Conservation (phyloP, 805 yeast genomes). For the Osmozyma mogii region DNA sequence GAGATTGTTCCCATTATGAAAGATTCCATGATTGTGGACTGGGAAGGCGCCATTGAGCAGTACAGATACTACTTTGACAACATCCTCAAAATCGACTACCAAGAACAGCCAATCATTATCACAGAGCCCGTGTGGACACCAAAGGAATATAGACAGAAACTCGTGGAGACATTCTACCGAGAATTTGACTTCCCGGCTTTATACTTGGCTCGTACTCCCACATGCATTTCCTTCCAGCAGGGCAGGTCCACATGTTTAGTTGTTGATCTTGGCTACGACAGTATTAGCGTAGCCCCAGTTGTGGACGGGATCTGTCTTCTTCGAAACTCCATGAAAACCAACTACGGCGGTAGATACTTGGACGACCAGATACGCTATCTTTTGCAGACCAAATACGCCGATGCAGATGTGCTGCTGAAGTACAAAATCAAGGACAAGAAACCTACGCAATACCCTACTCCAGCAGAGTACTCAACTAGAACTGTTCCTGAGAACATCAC, state of each 20-base stretch:
- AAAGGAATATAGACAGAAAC: conserved; percentile 53
- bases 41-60: conserved; percentile 80
- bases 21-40: conserved; percentile 62
- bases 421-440: conserved; percentile 45
- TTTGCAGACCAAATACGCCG: conserved; percentile 22
- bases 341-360: conserved; percentile 64
- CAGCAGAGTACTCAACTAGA: conserved; percentile 16
- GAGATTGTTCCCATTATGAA: conserved; percentile 51
- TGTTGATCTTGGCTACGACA: conserved; percentile 79
- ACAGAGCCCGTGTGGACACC: conserved; percentile 89
- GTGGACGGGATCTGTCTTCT: conserved; percentile 73
- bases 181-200: conserved; percentile 68
- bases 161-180: conserved; percentile 69
- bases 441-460: conserved; percentile 25
- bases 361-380: conserved; percentile 43
- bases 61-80: conserved; percentile 54
- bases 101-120: conserved; percentile 67
- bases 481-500: conserved; percentile 29
- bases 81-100: conserved; percentile 42
- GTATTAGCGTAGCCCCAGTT: conserved; percentile 70
- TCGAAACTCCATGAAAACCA: conserved; percentile 62
- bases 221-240: conserved; percentile 80
- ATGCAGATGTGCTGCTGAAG: conserved; percentile 24
- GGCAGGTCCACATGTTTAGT: conserved; percentile 84
- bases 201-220: conserved; percentile 74